Evolutionary conservation across 2,329 filamentous ascomycete genomes (phyloP).

Genomic region (Fusarium transvaalense): DNA sequence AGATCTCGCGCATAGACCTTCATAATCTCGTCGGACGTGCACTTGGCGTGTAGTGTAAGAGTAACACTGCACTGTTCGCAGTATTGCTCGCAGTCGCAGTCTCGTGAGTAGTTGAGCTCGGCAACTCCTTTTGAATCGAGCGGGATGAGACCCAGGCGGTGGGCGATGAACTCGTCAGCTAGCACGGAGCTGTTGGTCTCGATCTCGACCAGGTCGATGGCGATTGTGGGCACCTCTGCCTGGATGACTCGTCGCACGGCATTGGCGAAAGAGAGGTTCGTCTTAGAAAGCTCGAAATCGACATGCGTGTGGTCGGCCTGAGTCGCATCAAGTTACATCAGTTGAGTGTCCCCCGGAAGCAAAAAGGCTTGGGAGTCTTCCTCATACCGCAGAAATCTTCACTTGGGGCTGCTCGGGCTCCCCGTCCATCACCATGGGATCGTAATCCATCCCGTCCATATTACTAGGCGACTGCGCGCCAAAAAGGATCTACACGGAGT

Average conservation of each 20-base stretch:
- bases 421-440: constrained; percentile 70
- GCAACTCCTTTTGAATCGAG: constrained; percentile 87
- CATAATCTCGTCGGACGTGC: constrained; percentile 88
- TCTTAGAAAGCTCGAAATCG: constrained; percentile 90
- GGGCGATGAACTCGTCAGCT: constrained; percentile 94
- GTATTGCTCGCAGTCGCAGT: constrained; percentile 96
- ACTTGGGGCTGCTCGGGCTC: constrained; percentile 68
- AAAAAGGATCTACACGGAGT: constrained; percentile 14
- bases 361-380: constrained; percentile 13
- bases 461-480: constrained; percentile 37
- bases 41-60: constrained; percentile 86
- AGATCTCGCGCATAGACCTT: constrained; percentile 94
- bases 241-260: constrained; percentile 90
- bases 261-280: constrained; percentile 93
- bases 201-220: constrained; percentile 94
- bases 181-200: constrained; percentile 95
- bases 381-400: constrained; percentile 70
- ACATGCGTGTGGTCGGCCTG: constrained; percentile 85
- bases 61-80: constrained; percentile 93
- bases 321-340: constrained; percentile 44
- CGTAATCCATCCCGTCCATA: constrained; percentile 69
- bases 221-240: constrained; percentile 92
- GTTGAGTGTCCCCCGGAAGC: constrained; percentile 17
- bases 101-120: constrained; percentile 85
- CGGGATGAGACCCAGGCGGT: constrained; percentile 90